Percentiles rank a stretch among this genome's conserved stretches.
phyloP scores from a whole-genome alignment of 169 alveolate genomes.

The Eimeria acervulina region DNA sequence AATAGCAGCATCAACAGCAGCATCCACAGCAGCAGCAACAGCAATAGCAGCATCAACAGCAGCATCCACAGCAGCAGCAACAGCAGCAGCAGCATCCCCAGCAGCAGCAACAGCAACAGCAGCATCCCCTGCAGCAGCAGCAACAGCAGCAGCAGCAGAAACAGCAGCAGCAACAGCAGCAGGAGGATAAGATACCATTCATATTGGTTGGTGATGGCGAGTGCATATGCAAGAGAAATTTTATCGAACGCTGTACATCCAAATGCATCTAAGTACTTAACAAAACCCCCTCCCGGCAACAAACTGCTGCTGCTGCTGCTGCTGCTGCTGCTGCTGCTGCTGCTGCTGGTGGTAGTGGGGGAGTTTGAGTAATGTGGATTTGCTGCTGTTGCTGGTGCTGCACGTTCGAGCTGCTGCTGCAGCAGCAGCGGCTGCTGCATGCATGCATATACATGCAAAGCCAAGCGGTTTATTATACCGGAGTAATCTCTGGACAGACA shows the following conservation, averaged over 20 bases:
- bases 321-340: conserved; percentile 28
- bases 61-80: no score
- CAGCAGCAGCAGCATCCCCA: no score
- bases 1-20: no score
- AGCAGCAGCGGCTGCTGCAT: no score
- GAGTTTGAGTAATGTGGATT: background rate
- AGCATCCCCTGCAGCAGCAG: no score
- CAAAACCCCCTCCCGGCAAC: background rate
- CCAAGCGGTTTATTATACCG: conserved; percentile 22
- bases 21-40: no score
- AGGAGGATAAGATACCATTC: background rate
- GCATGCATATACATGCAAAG: background rate
- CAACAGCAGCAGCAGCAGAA: no score
- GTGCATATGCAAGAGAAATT: background rate
- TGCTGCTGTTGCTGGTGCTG: background rate
- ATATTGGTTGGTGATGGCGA: background rate
- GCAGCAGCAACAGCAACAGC: no score
- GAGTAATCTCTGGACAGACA: conserved; percentile 59
- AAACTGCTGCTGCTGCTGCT: conserved; percentile 50
- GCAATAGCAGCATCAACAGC: no score
- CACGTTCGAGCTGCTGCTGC: no score
- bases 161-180: no score
- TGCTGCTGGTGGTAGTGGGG: background rate
- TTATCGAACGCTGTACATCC: background rate
- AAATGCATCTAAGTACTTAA: background rate